Base-by-base conservation (phyloP, 2,329 filamentous ascomycete species). In the Exophiala oligosperma region DNA sequence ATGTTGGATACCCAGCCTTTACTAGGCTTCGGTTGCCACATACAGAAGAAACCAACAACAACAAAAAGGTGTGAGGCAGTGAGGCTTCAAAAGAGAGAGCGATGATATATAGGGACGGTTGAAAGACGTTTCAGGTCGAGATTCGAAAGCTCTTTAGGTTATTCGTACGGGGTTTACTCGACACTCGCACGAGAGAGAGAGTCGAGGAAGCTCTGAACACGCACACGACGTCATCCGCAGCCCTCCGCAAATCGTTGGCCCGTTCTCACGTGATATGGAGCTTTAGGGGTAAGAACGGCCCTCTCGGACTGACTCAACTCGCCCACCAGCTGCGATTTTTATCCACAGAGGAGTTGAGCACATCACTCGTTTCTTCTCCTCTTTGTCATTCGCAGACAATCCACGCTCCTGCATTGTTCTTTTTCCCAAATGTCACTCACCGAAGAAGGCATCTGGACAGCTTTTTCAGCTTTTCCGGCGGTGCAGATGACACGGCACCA, bases 1-100 rank as follows among this genome's bases (percentile, higher is more conserved):
- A 63, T 63, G 37, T 63, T 63, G 58, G 57, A 55, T 26, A 63
- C 47, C 44, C 56, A 63, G 28, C 52, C 54, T 52, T 63, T 61
- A 40, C 32, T 54, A 43, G 61, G 61, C 44, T 63, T 63, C 14
- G 61, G 61, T 37, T 63, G 61, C 46, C 46, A 48, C 61, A 63
- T 60, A 41, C 44, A 26, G 35, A 58, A 32, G 49, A 11, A 23
- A 40, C 38, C 6, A 26, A 49, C 17, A 24, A 41, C 3, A 23
- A 8, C 46, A 24, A n/a, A 43, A 35, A 35, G 32, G 32, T 35
- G 4, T 9, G 8, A 35, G 32, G 9, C 11, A 35, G 7, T 9
- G 26, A 28, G 26, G 7, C 7, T 7, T 17, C 17, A 17, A 17
- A 28, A 28, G 26, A 28, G 26, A 7, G 26, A 28, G 26, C 26